Evolutionary conservation across 2,329 filamentous ascomycete species (phyloP).

Genomic region (Gliomastix tumulicola): DNA sequence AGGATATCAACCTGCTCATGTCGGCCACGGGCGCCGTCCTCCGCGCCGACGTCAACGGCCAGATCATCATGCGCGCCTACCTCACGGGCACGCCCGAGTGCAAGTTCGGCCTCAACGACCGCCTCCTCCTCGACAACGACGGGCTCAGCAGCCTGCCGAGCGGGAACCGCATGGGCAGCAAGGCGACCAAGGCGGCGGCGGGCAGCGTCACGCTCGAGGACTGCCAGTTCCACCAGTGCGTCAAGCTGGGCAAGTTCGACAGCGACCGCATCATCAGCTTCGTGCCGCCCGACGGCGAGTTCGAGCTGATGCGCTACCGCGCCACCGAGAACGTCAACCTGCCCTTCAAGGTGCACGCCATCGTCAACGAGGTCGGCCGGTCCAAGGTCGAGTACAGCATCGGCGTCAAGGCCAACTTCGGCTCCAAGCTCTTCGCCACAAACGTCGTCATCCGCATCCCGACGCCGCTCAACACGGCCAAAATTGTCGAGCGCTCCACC

Average conservation of each 20-base stretch:
- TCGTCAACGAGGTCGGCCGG: constrained; percentile 94
- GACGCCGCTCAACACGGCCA: constrained; percentile 92
- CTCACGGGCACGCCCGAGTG: constrained; percentile 94
- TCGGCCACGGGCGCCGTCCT: constrained; percentile 95
- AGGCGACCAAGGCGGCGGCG: constrained; percentile 90
- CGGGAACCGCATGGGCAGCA: constrained; percentile 73
- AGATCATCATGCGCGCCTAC: constrained; percentile 98
- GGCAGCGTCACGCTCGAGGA: constrained; percentile 95
- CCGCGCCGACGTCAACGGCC: constrained; percentile 90
- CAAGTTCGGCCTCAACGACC: constrained; percentile 97
- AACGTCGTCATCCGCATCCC: constrained; percentile 94
- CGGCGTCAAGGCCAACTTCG: constrained; percentile 94
- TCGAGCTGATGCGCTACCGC: constrained; percentile 97
- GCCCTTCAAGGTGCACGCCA: constrained; percentile 97
- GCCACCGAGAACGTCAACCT: constrained; percentile 98
- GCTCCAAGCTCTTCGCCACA: constrained; percentile 90
- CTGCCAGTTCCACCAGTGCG: constrained; percentile 98
- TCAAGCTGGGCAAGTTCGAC: constrained; percentile 95
- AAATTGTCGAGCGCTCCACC: constrained; percentile 84
- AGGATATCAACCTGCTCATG: constrained; percentile 98
- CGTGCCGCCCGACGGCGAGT: constrained; percentile 93
- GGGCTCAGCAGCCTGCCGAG: constrained; percentile 58
- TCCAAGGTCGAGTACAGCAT: constrained; percentile 99
- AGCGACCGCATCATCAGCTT: constrained; percentile 95
- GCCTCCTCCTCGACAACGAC: constrained; percentile 79